Base-by-base conservation (phyloP, 441 rosid genomes). In the Manihot esculenta region DNA sequence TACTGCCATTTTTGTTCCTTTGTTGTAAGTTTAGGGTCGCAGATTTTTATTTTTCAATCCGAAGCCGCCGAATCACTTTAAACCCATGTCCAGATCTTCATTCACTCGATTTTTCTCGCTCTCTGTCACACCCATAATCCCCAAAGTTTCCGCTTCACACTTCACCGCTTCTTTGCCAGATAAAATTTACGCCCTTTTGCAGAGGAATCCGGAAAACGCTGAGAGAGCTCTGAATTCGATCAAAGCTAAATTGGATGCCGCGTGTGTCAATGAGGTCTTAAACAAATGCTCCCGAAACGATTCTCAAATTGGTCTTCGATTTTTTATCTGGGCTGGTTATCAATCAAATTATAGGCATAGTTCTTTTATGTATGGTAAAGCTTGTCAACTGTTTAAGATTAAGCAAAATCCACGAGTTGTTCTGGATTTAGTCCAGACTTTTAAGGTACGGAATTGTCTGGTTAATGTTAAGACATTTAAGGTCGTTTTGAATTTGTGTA, bases 281-380 rank as follows among this genome's bases (percentile, higher is more conserved):
- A 62, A 47, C 58, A 88, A 85, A 73, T 89, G 89, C 77, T 58
- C 79, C 73, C 49, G 79, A 7, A 78, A 65, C 64, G 81, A 83
- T 44, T 70, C 81, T 67, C 79, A 70, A 9, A 42, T 66, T 78
- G 97, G 91, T 81, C 83, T 94, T 57, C 78, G 94, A 63, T 94
- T 94, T 72, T 92, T 92, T 59, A 51, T 94, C 15, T 90, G 94
- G 99, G 87, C 92, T 45, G 97, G 92, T 76, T 81, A 75, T 18
- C 97, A 86, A 57, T 78, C 91, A 1, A 76, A 74, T 49, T 87
- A 84, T 56, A 82, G 91, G 79, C 97, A 90, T 79, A 85, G 88
- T 74, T 72, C 83, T 21, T 88, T 78, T 64, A 80, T 83, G 86
- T 90, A 89, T 60, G 48, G 76, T 42, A 84, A 82, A 79, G 97